phyloP scores from a whole-genome alignment of 768 basidiomycete genomes.

The Suillus decipiens region DNA sequence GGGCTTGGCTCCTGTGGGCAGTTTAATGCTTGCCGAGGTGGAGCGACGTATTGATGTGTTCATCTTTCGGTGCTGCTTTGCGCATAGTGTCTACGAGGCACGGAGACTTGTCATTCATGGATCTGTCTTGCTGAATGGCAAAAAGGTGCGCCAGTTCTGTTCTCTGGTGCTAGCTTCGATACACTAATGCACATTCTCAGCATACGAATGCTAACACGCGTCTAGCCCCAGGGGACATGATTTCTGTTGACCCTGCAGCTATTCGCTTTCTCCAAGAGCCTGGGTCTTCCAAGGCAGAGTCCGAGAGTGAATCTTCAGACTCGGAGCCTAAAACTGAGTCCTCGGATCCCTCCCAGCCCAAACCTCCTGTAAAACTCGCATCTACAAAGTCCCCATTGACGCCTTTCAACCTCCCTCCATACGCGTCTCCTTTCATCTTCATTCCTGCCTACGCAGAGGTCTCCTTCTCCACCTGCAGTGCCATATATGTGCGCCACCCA shows the following conservation, averaged over 20 bases:
- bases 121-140: constrained; percentile 85
- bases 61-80: constrained; percentile 87
- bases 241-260: constrained; percentile 80
- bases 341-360: neutral
- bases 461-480: constrained; percentile 86
- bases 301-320: constrained; percentile 12
- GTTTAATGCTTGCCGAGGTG: constrained; percentile 94
- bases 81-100: constrained; percentile 88
- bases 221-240: constrained; percentile 92
- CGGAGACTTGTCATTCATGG: constrained; percentile 85
- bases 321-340: constrained; percentile 2
- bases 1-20: constrained; percentile 86
- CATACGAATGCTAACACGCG: constrained; percentile 83
- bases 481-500: constrained; percentile 92
- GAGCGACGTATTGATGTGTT: constrained; percentile 93
- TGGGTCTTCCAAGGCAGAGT: constrained; percentile 18
- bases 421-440: constrained; percentile 90
- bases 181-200: constrained; percentile 40
- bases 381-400: constrained; percentile 41
- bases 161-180: neutral
- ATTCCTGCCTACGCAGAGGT: constrained; percentile 89
- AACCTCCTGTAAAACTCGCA: constrained; percentile 5
- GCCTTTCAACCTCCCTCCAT: constrained; percentile 84
- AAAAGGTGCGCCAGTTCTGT: constrained; percentile 57
- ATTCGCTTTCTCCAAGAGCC: constrained; percentile 69